phyloP scores from a whole-genome alignment of 148 eudicot species.

The Tetragonia tetragonoides region DNA sequence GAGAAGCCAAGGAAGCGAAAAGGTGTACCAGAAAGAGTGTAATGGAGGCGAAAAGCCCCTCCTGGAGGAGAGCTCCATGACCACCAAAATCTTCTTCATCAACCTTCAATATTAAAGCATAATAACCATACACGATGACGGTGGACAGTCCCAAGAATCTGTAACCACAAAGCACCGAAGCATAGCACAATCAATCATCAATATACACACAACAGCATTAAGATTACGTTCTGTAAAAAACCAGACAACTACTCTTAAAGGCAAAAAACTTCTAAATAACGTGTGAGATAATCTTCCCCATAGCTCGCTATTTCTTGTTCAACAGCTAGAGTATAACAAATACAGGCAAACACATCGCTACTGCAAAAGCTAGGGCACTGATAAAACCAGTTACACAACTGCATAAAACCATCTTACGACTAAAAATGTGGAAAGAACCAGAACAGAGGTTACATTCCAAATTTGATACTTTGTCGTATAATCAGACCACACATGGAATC shows the following conservation, averaged over 20 bases:
- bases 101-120: constrained; percentile 69
- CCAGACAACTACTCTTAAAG: background rate
- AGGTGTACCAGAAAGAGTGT: constrained; percentile 79
- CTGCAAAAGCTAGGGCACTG: background rate
- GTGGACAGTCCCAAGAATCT: constrained; percentile 76
- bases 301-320: background rate
- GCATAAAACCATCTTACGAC: background rate
- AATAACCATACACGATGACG: constrained; percentile 81
- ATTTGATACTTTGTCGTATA: background rate
- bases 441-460: background rate
- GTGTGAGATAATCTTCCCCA: background rate
- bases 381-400: no score
- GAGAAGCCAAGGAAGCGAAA: constrained; percentile 2
- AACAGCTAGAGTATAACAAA: background rate
- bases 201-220: background rate
- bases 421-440: background rate
- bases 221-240: background rate
- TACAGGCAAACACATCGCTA: background rate
- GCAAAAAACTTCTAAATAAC: background rate
- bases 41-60: constrained; percentile 92
- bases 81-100: constrained; percentile 98
- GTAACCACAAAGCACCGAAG: constrained; percentile 6
- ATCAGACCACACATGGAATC: background rate
- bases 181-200: background rate
- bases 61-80: constrained; percentile 94